Base-by-base conservation (phyloP, 441 rosid species). In the Capsella rubella region DNA sequence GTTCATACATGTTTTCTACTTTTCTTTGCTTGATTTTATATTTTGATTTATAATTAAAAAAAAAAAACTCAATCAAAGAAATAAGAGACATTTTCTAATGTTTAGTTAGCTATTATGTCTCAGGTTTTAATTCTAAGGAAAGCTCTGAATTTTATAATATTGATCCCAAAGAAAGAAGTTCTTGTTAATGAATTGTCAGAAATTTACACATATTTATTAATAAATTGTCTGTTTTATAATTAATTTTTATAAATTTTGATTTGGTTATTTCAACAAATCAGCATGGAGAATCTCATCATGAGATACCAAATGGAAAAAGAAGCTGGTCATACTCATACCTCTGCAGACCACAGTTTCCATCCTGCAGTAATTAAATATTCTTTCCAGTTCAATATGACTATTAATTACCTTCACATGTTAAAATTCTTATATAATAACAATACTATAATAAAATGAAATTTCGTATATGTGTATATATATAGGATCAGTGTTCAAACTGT, bases 261-360 rank as follows among this genome's bases (percentile, higher is more conserved):
- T 40, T 71, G 4, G 3, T 16, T 50, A 3, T 61, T 40, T 6
- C 8, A 16, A 72, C 29, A 15, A 6, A 15, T 72, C 64, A 73
- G 71, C 77, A 73, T 73, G 65, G 65, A 73, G 65, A 64, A 73
- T 64, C 49, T 73, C 65, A 73, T 73, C 42, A 64, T 73, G 64
- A 46, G 77, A 54, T 73, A 64, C 11, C 71, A 56, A 73, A 46
- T 12, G 71, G 59, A 35, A 55, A 73, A 45, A 59, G 58, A 60
- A 56, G 65, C 8, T 34, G 37, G 77, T 47, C 59, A 64, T 21
- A 18, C 69, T 56, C 59, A 64, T 21, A 18, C 69, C 14, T 7
- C 76, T 62, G 62, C 69, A 62, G 46, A 40, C 34, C 32, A 61
- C 69, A 72, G 69, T 72, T 62, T 62, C 46, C 62, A 72, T 35